Base-by-base conservation (phyloP, 164 flowering plant species). In the Aristolochia californica region DNA sequence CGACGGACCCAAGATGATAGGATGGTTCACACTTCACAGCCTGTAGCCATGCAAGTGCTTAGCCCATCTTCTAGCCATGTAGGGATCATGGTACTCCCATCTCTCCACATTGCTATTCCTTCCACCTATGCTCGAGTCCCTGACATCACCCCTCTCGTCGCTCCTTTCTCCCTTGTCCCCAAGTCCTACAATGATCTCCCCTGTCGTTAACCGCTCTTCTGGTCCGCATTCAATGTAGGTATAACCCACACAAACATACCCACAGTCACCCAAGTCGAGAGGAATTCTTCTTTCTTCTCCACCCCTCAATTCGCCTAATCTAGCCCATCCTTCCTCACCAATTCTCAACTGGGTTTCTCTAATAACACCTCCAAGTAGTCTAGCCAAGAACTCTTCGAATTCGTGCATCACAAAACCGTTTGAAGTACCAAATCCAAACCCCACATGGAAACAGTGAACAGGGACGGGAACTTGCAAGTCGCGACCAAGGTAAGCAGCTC, bases 11-110 rank as follows among this genome's bases (percentile, higher is more conserved):
- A 34, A 8, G 40, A 34, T 8, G 40, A 34, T 12, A 34, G 40
- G 9, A 22, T 34, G 25, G 17, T 53, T 14, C 30, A 50, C 0
- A 13, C 20, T 17, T 82, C 72, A 87, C 14, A 79, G 64, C 66
- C 88, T 82, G 51, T 85, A 80, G 13, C 88, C 88, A 70, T 90
- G 95, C 77, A 87, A 74, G 70, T 84, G 88, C 71, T 85, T 91
- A 8, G 97, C 91, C 95, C 94, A 91, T 67, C 97, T 78, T 73
- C 89, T 82, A 25, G 95, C 88, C 91, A 85, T 81, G 72, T 76
- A 78, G 52, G 93, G 88, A 65, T 85, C 97, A 70, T 83, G 89
- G 62, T 78, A 85, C 61, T 85, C 93, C 94, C 91, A 82, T 53
- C 75, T 75, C 63, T 80, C 89, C 21, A 64, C 87, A 60, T 70